phyloP scores from a whole-genome alignment of 495 filamentous ascomycete genomes.

The Podospora pseudocomata region DNA sequence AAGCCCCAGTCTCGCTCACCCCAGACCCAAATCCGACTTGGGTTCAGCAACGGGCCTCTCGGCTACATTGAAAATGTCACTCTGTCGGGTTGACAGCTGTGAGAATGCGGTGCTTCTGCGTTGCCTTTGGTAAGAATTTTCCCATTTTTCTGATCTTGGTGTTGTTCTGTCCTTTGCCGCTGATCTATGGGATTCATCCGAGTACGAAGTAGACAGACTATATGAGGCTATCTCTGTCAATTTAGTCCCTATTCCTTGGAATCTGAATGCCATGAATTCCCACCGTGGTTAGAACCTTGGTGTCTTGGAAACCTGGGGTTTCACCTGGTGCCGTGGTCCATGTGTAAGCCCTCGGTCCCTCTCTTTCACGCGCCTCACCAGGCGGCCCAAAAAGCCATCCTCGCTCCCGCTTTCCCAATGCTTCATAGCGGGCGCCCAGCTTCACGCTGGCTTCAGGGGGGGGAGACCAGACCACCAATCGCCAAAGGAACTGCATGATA shows the following conservation, averaged over 20 bases:
- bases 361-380: not conserved
- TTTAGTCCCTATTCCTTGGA: not conserved
- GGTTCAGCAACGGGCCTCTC: not conserved
- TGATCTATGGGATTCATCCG: not conserved
- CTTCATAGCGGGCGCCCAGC: not conserved
- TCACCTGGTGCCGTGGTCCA: not conserved
- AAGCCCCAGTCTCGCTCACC: not conserved
- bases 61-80: not conserved
- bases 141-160: not conserved
- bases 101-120: not conserved
- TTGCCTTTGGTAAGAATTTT: constrained; percentile 1
- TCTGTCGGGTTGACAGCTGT: constrained; percentile 1
- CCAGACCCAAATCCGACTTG: constrained; percentile 3
- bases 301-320: not conserved
- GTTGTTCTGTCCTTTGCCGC: not conserved
- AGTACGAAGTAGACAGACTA: not conserved
- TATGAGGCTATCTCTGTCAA: not conserved
- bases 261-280: not conserved
- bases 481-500: not conserved
- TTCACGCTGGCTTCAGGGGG: not conserved
- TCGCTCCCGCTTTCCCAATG: not conserved
- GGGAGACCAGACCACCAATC: not conserved
- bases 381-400: not conserved
- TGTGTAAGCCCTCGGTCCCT: not conserved
- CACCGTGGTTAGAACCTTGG: not conserved